Base-by-base conservation (phyloP, 2,329 filamentous ascomycete species). In the Colletotrichum salicis region DNA sequence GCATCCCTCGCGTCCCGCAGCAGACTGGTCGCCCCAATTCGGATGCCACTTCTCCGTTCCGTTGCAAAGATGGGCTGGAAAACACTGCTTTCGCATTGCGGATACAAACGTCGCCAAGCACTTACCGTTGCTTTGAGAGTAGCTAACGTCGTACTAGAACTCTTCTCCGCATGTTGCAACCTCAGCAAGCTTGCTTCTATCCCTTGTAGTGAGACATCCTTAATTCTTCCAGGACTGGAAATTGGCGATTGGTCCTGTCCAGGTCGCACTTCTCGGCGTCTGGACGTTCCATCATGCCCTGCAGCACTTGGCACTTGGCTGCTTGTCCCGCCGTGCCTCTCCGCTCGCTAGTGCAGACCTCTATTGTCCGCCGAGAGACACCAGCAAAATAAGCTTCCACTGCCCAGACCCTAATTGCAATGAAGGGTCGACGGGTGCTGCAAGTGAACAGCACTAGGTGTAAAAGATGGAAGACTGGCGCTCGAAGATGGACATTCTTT, bases 251-350 rank as follows among this genome's bases (percentile, higher is more conserved):
- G 22, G 12, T 29, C 45, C 22, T 27, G 22, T 45, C n/a, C 56
- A 24, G 41, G 58, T 63, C 55, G 54, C 27, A 68, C 61, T 48
- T 41, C 41, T 55, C 15, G 64, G 58, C 55, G 55, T 51, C 35
- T 61, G 37, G 62, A 48, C 19, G n/a, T 48, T 65, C 68, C 51
- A 52, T 52, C 31, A 24, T 24, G 48, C 22, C 52, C 54, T 63
- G 41, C 41, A 70, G 24, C n/a, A 22, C 68, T 67, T 62, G 64
- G 68, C 68, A 15, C 68, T 71, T 71, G 68, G 64, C 68, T 57
- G 15, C 52, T 58, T 24, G 51, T 52, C 29, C 56, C 64, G 31
- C 64, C 33, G 35, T 56, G 51, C 58, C 48, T 41, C 64, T 48
- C 54, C 54, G 33, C 64, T 58, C 64, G 58, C 64, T 63, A 63